These are phyloP conservation scores for Fusarium burgessii DNA, from an alignment of 2,329 filamentous ascomycete genomes.

Conservation along the genomic window DNA sequence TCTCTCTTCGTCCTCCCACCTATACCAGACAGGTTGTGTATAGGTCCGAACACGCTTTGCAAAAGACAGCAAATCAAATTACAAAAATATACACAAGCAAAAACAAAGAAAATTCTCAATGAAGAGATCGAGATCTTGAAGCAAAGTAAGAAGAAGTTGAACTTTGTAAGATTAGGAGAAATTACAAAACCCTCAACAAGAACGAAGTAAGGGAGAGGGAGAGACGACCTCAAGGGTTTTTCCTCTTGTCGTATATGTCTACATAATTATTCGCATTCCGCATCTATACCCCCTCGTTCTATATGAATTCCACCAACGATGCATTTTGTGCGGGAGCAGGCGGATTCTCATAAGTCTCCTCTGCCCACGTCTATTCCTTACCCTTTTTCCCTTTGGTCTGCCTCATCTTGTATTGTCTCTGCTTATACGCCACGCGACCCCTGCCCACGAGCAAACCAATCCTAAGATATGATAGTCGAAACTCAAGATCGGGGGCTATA, in stretches of 20 bases:
- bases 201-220: slow-evolving; percentile 18
- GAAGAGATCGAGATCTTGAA: slow-evolving; percentile 3
- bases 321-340: slow-evolving; percentile 17
- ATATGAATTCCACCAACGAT: slow-evolving; percentile 18
- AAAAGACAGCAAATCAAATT: slow-evolving; percentile 11
- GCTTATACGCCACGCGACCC: slow-evolving; percentile 30
- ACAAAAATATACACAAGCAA: slow-evolving; percentile 4
- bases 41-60: slow-evolving; percentile 11
- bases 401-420: slow-evolving; percentile 37
- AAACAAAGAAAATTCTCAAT: slow-evolving; percentile 15
- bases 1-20: neutral
- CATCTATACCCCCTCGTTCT: slow-evolving; percentile 19
- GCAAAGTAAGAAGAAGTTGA: slow-evolving; percentile 6
- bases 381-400: slow-evolving; percentile 6
- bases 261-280: slow-evolving; percentile 17
- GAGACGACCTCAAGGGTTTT: slow-evolving; percentile 5
- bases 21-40: slow-evolving; percentile 9
- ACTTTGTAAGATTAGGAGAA: slow-evolving; percentile 11
- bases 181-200: slow-evolving; percentile 1
- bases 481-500: neutral
- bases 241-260: slow-evolving; percentile 2
- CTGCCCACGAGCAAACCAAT: slow-evolving; percentile 27
- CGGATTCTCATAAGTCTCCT: slow-evolving; percentile 5
- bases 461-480: neutral
- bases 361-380: slow-evolving; percentile 1